A percentile compares a stretch with the other conserved stretches of the same genome.
Evolutionary conservation across 345 rosid genomes (phyloP).

Genomic region (Hypericum androsaemum): DNA sequence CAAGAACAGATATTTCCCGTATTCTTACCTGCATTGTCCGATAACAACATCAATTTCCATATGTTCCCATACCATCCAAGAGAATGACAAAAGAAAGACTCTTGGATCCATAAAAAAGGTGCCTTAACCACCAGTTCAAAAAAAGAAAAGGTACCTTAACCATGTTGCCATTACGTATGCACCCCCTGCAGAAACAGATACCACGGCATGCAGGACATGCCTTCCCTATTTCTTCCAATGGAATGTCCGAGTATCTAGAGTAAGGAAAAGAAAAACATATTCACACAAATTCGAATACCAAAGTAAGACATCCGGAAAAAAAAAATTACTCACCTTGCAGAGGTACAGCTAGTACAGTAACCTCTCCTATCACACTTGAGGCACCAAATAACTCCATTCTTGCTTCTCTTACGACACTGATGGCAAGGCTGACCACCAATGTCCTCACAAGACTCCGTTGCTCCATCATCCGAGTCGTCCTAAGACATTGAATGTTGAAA

Average conservation of each 20-base stretch:
- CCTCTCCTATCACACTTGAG: conserved; percentile 76
- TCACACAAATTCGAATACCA: conserved; percentile 7
- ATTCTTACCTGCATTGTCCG: conserved; percentile 61
- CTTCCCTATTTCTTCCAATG: conserved; percentile 72
- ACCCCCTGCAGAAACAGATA: conserved; percentile 73
- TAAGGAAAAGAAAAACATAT: conserved; percentile 8
- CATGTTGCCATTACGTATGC: conserved; percentile 74
- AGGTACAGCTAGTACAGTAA: conserved; percentile 68
- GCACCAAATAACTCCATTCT: conserved; percentile 62
- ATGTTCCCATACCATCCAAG: background rate
- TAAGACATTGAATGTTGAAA: conserved; percentile 17
- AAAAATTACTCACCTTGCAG: conserved; percentile 48
- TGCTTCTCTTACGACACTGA: conserved; percentile 64
- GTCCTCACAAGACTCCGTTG: conserved; percentile 60
- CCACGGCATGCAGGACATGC: conserved; percentile 95
- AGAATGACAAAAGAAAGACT: background rate
- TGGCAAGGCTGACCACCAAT: conserved; percentile 71
- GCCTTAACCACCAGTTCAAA: no score
- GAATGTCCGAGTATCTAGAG: conserved; percentile 54
- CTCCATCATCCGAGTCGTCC: conserved; percentile 58
- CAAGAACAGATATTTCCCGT: conserved; percentile 65
- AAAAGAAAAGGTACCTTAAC: conserved; percentile 55
- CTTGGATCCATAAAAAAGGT: background rate
- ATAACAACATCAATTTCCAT: conserved; percentile 11
- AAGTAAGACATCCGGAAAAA: conserved; percentile 3